These are phyloP conservation scores for Stylosanthes scabra DNA, from an alignment of 331 rosid genomes.

Conservation along the genomic window DNA sequence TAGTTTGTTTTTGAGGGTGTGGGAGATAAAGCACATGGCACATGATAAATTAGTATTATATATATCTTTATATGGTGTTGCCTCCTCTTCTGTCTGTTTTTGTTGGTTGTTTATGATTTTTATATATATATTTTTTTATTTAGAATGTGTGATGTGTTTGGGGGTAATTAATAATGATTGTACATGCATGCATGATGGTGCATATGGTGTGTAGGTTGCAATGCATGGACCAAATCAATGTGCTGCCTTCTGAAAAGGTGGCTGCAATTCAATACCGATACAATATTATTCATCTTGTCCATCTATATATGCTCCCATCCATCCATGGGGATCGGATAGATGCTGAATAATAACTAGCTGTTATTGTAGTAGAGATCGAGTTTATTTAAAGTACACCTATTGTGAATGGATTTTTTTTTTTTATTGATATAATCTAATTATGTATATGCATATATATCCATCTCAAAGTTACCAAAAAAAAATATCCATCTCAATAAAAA, in stretches of 20 bases:
- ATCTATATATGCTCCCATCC: background rate
- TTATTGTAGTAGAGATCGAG: too few relatives aligned
- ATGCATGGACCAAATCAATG: constrained; percentile 31
- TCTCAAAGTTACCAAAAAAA: too few relatives aligned
- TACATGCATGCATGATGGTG: background rate
- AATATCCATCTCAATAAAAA: too few relatives aligned
- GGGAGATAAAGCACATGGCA: constrained; percentile 1
- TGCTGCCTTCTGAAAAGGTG: constrained; percentile 32
- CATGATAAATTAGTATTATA: background rate
- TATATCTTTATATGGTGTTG: background rate
- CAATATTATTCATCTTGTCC: constrained; percentile 22
- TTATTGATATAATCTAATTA: too few relatives aligned
- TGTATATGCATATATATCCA: too few relatives aligned
- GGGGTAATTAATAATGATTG: constrained; percentile 20
- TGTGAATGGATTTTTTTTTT: too few relatives aligned
- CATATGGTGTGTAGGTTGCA: background rate
- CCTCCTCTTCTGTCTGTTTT: background rate
- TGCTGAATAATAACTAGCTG: background rate
- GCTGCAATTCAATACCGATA: background rate
- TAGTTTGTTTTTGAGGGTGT: background rate
- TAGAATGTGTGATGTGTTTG: background rate
- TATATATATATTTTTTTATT: too few relatives aligned
- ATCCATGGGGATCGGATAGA: constrained; percentile 17
- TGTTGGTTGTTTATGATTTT: background rate
- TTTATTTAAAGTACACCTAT: too few relatives aligned